A percentile compares a stretch with the other conserved stretches of the same genome.
Conservation (phyloP, 2,329 filamentous ascomycete genomes). For the Pyrenophora seminiperda region DNA sequence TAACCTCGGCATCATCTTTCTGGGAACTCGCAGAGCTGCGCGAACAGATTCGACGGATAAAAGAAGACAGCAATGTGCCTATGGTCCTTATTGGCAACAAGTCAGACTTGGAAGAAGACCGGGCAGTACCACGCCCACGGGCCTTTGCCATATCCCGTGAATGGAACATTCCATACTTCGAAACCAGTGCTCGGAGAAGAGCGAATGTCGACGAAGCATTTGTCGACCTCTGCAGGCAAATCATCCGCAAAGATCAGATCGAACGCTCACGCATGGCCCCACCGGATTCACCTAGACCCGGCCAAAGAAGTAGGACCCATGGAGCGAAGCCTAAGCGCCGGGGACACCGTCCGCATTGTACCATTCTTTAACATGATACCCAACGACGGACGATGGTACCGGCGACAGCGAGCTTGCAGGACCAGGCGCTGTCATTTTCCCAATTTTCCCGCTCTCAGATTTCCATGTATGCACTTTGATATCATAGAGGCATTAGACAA, state of each 20-base stretch:
- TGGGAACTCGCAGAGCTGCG: conserved; percentile 79
- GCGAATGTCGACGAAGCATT: conserved; percentile 93
- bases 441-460: conserved; percentile 9
- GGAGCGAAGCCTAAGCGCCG: conserved; percentile 15
- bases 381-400: conserved; percentile 20
- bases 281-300: conserved; percentile 21
- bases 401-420: conserved; percentile 30
- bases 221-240: conserved; percentile 80
- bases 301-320: conserved; percentile 14
- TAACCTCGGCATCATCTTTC: conserved; percentile 82
- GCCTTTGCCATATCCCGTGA: conserved; percentile 84
- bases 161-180: conserved; percentile 90
- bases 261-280: conserved; percentile 26
- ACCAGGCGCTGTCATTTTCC: conserved; percentile 23
- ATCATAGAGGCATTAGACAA: conserved; percentile 31
- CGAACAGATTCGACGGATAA: conserved; percentile 89
- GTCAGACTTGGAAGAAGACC: conserved; percentile 84
- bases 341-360: conserved; percentile 32
- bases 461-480: conserved; percentile 13
- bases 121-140: conserved; percentile 74
- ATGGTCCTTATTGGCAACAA: conserved; percentile 95
- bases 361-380: conserved; percentile 37
- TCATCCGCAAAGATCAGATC: conserved; percentile 73
- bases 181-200: conserved; percentile 80
- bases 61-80: conserved; percentile 81